Evolutionary conservation across 768 basidiomycete genomes (phyloP), one percentile per base, ranked within the genome.

Genomic region (Pleurotus djamor): DNA sequence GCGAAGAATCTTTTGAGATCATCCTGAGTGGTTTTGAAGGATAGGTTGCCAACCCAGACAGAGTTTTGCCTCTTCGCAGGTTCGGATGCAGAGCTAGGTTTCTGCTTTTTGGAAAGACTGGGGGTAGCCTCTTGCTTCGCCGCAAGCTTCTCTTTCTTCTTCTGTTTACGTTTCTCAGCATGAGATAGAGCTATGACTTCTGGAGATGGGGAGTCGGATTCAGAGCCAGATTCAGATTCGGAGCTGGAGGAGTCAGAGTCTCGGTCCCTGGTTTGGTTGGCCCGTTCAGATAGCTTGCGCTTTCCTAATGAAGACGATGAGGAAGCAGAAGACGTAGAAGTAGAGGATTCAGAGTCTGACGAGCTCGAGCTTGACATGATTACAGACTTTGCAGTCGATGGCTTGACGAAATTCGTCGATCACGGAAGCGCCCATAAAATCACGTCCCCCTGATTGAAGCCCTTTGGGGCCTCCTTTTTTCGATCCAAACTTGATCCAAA

Each of bases 41-140:
- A 82, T 70, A 98, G 69, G 73, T 98, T 98, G 44, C 96, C 96
- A 34, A 98, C 91, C 96, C 96, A 98, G 49, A 98, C 80, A 4
- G 93, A 96, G 69, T 96, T 87, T 71, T 92, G 85, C 28, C 89
- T 84, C 71, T 86, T 87, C 12, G 70, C 68, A 49, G 67, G 62
- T 64, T 58, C 63, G 67, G 65, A 58, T 32, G 67, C 64, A 63
- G 58, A 67, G 1, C 71, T 69, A 21, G 69, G 70, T 2, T 75
- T 76, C 58, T 77, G 72, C 56, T 73, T 69, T 34, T 80, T 72
- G 64, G 83, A 82, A 61, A 74, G 77, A 65, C 79, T 85, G 71
- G 84, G 83, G 51, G 64, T 61, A 12, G 72, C 59, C 16, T 67
- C 58, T 21, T 66, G 57, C 41, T 67, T 62, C 41, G 67, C 48